These are phyloP conservation scores for Sphenostylis stenocarpa DNA, from an alignment of 306 rosid species.

Conservation along the genomic window DNA sequence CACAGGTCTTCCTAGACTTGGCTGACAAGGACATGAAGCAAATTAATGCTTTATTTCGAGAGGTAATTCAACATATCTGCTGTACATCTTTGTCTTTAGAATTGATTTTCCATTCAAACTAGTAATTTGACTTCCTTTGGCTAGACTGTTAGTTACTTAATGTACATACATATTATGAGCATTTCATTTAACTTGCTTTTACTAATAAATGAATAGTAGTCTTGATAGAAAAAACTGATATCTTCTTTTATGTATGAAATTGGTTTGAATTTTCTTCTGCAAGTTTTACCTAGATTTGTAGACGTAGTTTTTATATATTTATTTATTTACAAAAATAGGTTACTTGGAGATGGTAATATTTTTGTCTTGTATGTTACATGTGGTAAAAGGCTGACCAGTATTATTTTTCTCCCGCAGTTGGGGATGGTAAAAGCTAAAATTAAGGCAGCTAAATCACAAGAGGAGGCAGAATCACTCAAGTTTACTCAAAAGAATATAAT, in stretches of 20 bases:
- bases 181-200: slow-evolving; percentile 4
- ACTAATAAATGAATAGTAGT: slow-evolving; percentile 12
- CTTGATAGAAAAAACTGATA: background rate
- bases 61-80: slow-evolving; percentile 54
- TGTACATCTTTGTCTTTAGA: background rate
- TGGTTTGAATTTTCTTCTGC: background rate
- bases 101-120: background rate
- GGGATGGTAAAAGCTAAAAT: slow-evolving; percentile 74
- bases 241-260: slow-evolving; percentile 5
- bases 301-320: background rate
- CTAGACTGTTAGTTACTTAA: background rate
- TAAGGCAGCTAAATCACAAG: slow-evolving; percentile 63
- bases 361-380: slow-evolving; percentile 12
- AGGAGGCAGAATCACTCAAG: slow-evolving; percentile 76
- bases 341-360: background rate
- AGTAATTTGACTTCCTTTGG: slow-evolving; percentile 20
- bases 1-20: slow-evolving; percentile 85
- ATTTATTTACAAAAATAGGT: background rate
- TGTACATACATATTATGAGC: background rate
- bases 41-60: slow-evolving; percentile 75
- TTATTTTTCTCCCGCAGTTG: slow-evolving; percentile 56
- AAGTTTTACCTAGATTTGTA: slow-evolving; percentile 9
- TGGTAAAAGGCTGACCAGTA: slow-evolving; percentile 16
- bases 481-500: slow-evolving; percentile 76
- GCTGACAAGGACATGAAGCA: slow-evolving; percentile 89